Evolutionary conservation across 306 rosid genomes (phyloP).

Genomic region (Sindora glabra): DNA sequence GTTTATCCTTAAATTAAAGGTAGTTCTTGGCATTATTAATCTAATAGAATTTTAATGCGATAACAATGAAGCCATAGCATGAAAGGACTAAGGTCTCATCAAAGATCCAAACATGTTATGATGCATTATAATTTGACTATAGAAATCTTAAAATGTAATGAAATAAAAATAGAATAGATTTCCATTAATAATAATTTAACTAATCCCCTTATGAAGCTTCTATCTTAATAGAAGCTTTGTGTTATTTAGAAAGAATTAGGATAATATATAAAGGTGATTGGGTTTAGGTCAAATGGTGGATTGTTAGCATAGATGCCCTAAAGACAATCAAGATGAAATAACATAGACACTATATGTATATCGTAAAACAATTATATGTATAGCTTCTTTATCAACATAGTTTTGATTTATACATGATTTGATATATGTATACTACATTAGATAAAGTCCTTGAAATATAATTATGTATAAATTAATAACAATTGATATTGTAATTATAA

Average conservation of each 20-base stretch:
- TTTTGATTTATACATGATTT: no score
- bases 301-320: not conserved
- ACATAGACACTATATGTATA: no score
- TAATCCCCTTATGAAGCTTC: not conserved
- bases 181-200: not conserved
- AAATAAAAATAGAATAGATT: no score
- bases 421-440: no score
- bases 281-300: not conserved
- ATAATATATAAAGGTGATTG: not conserved
- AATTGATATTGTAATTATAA: no score
- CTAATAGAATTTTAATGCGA: not conserved
- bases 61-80: not conserved
- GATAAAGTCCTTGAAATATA: no score
- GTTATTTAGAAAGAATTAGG: not conserved
- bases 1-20: not conserved
- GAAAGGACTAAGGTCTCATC: no score
- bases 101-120: not conserved
- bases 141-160: no score
- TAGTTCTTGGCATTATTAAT: not conserved
- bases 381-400: no score
- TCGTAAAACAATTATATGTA: no score
- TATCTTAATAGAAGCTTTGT: not conserved
- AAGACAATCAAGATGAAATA: no score
- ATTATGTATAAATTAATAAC: no score
- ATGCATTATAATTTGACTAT: not conserved